Base-by-base conservation (phyloP, 164 flowering plant species). In the Liquidambar formosana region DNA sequence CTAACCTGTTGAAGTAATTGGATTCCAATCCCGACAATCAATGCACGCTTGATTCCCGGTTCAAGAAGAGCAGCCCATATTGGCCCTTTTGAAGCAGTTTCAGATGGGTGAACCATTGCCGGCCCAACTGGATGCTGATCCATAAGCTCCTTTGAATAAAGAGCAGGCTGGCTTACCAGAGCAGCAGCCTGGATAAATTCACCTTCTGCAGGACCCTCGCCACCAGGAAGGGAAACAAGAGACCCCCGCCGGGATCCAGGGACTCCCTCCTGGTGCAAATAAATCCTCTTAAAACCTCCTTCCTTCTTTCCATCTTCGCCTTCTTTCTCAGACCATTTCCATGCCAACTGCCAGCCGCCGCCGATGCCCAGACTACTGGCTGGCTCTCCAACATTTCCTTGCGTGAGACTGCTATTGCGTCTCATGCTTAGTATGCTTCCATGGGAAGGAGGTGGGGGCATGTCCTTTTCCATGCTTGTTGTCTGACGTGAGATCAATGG, bases 281-380 rank as follows among this genome's bases (percentile, higher is more conserved):
- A 88, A 47, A 86, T 78, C 67, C 93, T 84, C 68, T 84, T 77
- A 51, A 81, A 83, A 19, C 84, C 87, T 21, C 86, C 88, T 67
- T 80, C 77, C 71, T 79, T 81, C 61, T 75, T 77, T 54, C 87
- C 92, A 74, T 82, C 89, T 61, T 75, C 77, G 23, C 81, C 83
- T 70, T 82, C 82, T 67, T 68, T 64, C 68, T 83, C 89, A 5
- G 82, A 49, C 84, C 82, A 85, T 74, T 83, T 76, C 85, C 85
- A 88, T 52, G 90, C 93, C 73, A 86, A 73, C 66, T 83, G 90
- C 93, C 93, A 88, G 15, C 93, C 93, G 38, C 90, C 89, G 51
- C 93, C 93, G 46, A 88, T 88, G 11, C 85, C 88, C 53, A 79
- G 72, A 49, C 78, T 71, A 46, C 74, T 70, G 38, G 52, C 73